Conservation (phyloP, 352 stramenopile genomes). For the Thalassiosira exigua region DNA sequence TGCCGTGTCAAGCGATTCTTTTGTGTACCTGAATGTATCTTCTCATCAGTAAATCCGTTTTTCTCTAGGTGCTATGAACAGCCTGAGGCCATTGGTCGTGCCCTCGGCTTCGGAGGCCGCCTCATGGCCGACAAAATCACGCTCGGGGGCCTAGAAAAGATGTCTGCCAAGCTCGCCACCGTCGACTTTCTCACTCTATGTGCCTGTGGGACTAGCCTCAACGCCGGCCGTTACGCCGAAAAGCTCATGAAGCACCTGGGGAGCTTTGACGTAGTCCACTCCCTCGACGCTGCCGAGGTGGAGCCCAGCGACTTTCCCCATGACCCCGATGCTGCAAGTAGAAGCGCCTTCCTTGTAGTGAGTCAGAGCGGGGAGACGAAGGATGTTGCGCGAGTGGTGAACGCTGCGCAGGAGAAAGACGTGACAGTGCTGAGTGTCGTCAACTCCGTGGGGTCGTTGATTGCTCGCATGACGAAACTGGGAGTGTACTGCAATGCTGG, state of each 20-base stretch:
- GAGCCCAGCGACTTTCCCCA: slow-evolving; percentile 82
- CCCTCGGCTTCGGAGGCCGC: slow-evolving; percentile 93
- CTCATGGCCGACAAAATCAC: slow-evolving; percentile 93
- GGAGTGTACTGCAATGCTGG: slow-evolving; percentile 97
- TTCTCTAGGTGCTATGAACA: slow-evolving; percentile 87
- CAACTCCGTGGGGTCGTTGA: slow-evolving; percentile 95
- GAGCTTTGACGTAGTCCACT: slow-evolving; percentile 91
- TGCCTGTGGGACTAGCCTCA: slow-evolving; percentile 93
- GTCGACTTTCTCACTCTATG: slow-evolving; percentile 93
- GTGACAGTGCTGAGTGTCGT: slow-evolving; percentile 92
- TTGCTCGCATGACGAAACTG: slow-evolving; percentile 90
- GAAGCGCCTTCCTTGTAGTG: slow-evolving; percentile 84
- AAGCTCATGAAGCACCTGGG: slow-evolving; percentile 96
- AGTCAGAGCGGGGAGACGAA: slow-evolving; percentile 97
- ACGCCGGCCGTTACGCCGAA: slow-evolving; percentile 92
- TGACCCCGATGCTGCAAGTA: slow-evolving; percentile 82
- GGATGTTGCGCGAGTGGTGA: slow-evolving; percentile 93
- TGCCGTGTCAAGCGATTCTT: neutral
- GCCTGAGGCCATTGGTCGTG: slow-evolving; percentile 92
- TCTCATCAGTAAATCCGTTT: too few relatives aligned
- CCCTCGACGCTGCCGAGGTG: slow-evolving; percentile 89
- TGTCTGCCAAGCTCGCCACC: slow-evolving; percentile 89
- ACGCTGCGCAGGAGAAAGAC: slow-evolving; percentile 84
- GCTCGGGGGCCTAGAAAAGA: slow-evolving; percentile 90
- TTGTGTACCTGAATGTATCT: too few relatives aligned